phyloP scores from a whole-genome alignment of 1,284 basidiomycete genomes.

The Ustilago shanxiensis region DNA sequence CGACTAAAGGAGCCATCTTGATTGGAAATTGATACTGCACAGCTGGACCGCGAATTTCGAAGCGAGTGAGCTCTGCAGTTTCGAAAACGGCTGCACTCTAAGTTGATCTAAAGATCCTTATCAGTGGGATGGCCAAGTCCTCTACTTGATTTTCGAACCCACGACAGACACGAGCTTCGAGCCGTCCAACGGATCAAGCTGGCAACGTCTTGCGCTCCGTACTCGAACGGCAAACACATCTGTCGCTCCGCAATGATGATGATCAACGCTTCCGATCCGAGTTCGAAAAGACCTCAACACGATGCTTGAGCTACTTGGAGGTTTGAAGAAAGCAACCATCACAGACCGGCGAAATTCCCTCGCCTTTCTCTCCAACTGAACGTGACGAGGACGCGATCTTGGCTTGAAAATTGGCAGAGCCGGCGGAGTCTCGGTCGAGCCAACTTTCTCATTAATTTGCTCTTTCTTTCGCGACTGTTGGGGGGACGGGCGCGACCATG shows the following conservation, averaged over 20 bases:
- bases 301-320: neutral
- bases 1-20: neutral
- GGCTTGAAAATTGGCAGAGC: neutral
- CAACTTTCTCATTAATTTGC: neutral
- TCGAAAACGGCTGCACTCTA: no score
- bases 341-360: slow-evolving; percentile 19
- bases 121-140: no score
- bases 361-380: no score
- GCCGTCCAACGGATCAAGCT: neutral
- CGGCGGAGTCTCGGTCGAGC: slow-evolving; percentile 35
- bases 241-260: neutral
- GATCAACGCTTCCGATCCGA: neutral
- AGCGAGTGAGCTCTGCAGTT: slow-evolving; percentile 1
- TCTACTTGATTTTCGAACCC: neutral
- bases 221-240: no score
- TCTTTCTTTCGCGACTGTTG: slow-evolving; percentile 11
- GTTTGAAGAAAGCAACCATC: neutral
- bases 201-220: neutral
- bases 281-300: neutral
- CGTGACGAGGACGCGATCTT: neutral
- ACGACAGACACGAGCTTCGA: neutral
- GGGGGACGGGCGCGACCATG: slow-evolving; percentile 4
- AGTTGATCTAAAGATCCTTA: no score
- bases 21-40: neutral
- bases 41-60: neutral